phyloP scores from a whole-genome alignment of 768 basidiomycete genomes.

The Piloderma croceum region DNA sequence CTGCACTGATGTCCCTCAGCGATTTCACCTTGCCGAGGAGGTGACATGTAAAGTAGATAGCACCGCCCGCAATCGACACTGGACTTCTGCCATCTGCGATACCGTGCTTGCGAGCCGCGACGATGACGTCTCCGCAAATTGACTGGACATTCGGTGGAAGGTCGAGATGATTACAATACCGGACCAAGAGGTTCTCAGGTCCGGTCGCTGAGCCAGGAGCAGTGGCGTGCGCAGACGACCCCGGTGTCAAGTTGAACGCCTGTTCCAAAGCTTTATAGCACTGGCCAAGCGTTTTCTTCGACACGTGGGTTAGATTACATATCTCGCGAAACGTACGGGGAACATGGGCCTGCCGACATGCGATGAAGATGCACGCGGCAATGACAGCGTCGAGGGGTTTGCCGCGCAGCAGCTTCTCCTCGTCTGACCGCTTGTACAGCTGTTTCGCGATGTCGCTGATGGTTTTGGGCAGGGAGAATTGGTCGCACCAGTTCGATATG shows the following conservation, averaged over 20 bases:
- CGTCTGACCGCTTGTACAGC: constrained; percentile 94
- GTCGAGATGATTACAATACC: constrained; percentile 91
- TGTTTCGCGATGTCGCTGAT: constrained; percentile 97
- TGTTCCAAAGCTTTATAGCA: constrained; percentile 87
- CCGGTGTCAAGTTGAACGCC: constrained; percentile 83
- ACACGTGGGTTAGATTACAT: constrained; percentile 86
- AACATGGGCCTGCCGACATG: constrained; percentile 92
- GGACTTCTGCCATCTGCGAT: constrained; percentile 93
- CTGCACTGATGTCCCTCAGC: constrained; percentile 79
- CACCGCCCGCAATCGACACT: constrained; percentile 97
- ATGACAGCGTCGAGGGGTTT: constrained; percentile 92
- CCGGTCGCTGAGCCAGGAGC: constrained; percentile 49
- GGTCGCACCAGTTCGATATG: constrained; percentile 91
- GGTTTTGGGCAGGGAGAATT: constrained; percentile 88
- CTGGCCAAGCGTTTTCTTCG: constrained; percentile 92
- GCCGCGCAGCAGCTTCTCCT: constrained; percentile 87
- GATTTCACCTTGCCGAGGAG: constrained; percentile 71
- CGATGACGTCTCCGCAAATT: constrained; percentile 78
- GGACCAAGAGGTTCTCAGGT: constrained; percentile 83
- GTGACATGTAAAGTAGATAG: constrained; percentile 89
- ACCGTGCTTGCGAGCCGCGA: constrained; percentile 73
- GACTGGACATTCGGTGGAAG: constrained; percentile 77
- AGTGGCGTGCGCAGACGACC: constrained; percentile 50
- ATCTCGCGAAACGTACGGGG: constrained; percentile 95
- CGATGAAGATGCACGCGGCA: constrained; percentile 97